Conservation (phyloP, 2,329 filamentous ascomycete genomes). For the Pseudogymnoascus sp. region DNA sequence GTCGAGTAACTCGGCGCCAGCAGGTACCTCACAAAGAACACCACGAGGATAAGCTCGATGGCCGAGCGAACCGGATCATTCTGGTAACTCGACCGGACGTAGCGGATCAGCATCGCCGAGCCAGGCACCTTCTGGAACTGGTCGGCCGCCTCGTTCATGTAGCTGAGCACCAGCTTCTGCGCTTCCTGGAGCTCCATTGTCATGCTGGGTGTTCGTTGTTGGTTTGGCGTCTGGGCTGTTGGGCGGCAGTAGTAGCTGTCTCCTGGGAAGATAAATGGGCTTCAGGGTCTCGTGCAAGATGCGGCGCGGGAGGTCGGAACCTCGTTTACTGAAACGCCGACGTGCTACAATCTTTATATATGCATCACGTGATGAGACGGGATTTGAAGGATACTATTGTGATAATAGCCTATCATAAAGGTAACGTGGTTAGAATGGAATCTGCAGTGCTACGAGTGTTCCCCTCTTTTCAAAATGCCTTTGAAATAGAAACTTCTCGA, state of each 20-base stretch:
- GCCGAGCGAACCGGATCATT: constrained; percentile 90
- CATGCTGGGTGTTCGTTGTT: not conserved
- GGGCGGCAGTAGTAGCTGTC: not conserved
- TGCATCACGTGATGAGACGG: not conserved
- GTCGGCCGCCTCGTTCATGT: constrained; percentile 46
- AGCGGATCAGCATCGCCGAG: constrained; percentile 87
- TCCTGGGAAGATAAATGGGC: not conserved
- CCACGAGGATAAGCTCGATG: constrained; percentile 85
- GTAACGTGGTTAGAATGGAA: not conserved
- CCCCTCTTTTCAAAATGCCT: not conserved
- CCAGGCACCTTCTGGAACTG: constrained; percentile 88
- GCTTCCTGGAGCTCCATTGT: constrained; percentile 58
- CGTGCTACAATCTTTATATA: not conserved
- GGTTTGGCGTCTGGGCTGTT: constrained; percentile 13
- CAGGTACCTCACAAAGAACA: constrained; percentile 93
- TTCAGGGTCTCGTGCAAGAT: not conserved
- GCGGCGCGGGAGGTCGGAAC: constrained; percentile 2
- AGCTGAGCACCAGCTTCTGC: constrained; percentile 46
- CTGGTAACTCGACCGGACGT: constrained; percentile 96
- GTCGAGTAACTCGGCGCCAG: constrained; percentile 89
- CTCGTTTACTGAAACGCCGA: constrained; percentile 7
- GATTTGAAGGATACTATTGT: not conserved
- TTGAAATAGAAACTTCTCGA: not conserved
- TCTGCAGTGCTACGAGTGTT: not conserved
- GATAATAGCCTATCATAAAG: not conserved